phyloP scores from a whole-genome alignment of 192 early-diverging fungal species.

The Gaertneriomyces sp. region DNA sequence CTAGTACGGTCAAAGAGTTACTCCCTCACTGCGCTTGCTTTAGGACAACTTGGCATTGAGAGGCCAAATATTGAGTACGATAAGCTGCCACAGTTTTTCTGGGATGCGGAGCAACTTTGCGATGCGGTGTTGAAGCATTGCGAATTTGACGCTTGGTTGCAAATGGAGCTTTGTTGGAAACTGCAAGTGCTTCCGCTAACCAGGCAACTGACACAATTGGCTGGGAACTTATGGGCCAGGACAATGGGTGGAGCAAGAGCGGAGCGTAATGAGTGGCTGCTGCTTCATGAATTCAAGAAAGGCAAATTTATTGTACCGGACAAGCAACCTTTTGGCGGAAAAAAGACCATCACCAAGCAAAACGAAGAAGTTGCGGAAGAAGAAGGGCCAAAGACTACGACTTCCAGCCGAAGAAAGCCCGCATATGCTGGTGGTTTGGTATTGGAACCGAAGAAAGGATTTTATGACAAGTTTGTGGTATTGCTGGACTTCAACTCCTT shows the following conservation, averaged over 20 bases:
- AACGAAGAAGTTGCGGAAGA: constrained; percentile 37
- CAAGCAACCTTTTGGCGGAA: constrained; percentile 32
- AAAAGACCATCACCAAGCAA: constrained; percentile 32
- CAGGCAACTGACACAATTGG: constrained; percentile 84
- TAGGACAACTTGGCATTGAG: constrained; percentile 68
- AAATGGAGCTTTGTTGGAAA: constrained; percentile 78
- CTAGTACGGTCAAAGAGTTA: constrained; percentile 82
- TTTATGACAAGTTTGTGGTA: constrained; percentile 93
- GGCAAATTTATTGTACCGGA: constrained; percentile 92
- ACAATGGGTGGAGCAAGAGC: constrained; percentile 86
- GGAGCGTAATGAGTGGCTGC: constrained; percentile 90
- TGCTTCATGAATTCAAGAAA: constrained; percentile 94
- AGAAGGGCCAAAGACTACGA: constrained; percentile 13
- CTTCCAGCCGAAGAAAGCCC: constrained; percentile 69
- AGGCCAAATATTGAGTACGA: constrained; percentile 84
- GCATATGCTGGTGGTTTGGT: constrained; percentile 94
- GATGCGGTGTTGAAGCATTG: constrained; percentile 70
- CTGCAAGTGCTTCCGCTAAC: constrained; percentile 88
- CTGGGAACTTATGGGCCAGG: constrained; percentile 92
- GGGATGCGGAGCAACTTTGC: constrained; percentile 52
- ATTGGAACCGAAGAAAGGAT: constrained; percentile 94
- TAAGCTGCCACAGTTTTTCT: constrained; percentile 69
- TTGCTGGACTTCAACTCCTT: constrained; percentile 98
- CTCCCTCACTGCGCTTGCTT: constrained; percentile 71
- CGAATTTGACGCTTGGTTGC: constrained; percentile 77